phyloP scores from a whole-genome alignment of 257 asterid species.

The Lycium barbarum region DNA sequence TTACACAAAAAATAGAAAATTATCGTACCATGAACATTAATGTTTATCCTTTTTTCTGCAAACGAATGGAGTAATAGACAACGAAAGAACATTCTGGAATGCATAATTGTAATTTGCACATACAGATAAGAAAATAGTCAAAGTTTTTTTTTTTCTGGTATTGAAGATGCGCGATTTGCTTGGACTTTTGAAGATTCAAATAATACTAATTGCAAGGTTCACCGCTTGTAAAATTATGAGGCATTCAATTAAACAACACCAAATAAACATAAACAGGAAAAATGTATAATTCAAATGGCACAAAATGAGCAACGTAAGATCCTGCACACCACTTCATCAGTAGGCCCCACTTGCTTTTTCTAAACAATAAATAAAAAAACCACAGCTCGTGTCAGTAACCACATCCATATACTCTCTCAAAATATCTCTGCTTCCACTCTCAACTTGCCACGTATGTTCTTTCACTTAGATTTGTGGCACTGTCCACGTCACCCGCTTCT shows the following conservation, averaged over 20 bases:
- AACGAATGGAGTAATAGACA: not conserved
- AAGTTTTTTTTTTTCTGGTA: not conserved
- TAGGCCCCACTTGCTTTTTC: slow-evolving; percentile 27
- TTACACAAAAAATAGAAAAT: not conserved
- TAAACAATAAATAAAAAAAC: not conserved
- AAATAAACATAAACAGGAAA: not conserved
- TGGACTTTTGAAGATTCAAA: not conserved
- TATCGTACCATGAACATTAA: not conserved
- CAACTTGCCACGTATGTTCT: slow-evolving; percentile 40
- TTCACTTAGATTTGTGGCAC: slow-evolving; percentile 32
- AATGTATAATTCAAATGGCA: slow-evolving; percentile 34
- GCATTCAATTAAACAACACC: not conserved
- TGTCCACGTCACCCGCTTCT: slow-evolving; percentile 43
- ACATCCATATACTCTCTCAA: slow-evolving; percentile 34
- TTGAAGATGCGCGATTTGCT: no score
- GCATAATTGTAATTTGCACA: not conserved
- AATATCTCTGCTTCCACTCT: slow-evolving; percentile 45
- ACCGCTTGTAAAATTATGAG: not conserved
- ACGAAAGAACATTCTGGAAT: not conserved
- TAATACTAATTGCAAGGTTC: not conserved
- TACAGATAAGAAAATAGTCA: not conserved
- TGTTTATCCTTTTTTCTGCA: not conserved
- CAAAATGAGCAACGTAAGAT: slow-evolving; percentile 36
- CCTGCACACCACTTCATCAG: slow-evolving; percentile 29
- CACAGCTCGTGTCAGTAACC: slow-evolving; percentile 31